Conservation (phyloP, 257 asterid species). For the Salvia hispanica region DNA sequence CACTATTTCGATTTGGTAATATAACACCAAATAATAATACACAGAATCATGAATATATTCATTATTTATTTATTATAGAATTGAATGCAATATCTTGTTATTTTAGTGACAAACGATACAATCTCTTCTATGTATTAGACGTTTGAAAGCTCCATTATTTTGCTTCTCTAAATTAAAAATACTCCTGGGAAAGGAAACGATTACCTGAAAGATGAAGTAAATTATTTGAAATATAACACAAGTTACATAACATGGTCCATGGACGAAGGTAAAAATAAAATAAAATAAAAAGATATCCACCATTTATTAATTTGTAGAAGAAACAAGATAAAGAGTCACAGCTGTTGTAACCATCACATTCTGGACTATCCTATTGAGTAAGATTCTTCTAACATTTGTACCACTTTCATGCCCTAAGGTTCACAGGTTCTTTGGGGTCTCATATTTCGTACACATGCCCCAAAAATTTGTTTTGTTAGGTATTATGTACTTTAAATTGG, state of each 20-base stretch:
- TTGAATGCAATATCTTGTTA: too few species aligned
- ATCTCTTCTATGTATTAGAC: too few species aligned
- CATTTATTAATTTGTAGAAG: not conserved
- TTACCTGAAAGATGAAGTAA: not conserved
- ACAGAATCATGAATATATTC: too few species aligned
- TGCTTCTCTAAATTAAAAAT: too few species aligned
- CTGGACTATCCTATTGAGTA: constrained; percentile 27
- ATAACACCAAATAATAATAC: too few species aligned
- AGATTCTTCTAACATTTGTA: constrained; percentile 36
- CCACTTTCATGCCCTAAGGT: constrained; percentile 12
- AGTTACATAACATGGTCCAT: not conserved
- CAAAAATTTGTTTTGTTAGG: too few species aligned
- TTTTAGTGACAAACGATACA: too few species aligned
- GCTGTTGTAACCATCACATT: constrained; percentile 23
- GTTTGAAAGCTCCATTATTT: too few species aligned
- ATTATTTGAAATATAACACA: not conserved
- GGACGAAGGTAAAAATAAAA: too few species aligned
- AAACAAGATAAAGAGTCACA: constrained; percentile 16
- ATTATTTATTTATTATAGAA: too few species aligned
- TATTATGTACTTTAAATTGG: too few species aligned
- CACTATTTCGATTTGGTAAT: too few species aligned
- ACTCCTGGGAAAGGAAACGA: not conserved
- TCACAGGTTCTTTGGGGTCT: constrained; percentile 28
- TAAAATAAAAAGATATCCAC: not conserved
- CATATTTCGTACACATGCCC: constrained; percentile 1